Percentiles rank a stretch among this genome's conserved stretches.
These are phyloP conservation scores for Sugiyamaella floridensis DNA, from an alignment of 805 yeast species.

Conservation along the genomic window DNA sequence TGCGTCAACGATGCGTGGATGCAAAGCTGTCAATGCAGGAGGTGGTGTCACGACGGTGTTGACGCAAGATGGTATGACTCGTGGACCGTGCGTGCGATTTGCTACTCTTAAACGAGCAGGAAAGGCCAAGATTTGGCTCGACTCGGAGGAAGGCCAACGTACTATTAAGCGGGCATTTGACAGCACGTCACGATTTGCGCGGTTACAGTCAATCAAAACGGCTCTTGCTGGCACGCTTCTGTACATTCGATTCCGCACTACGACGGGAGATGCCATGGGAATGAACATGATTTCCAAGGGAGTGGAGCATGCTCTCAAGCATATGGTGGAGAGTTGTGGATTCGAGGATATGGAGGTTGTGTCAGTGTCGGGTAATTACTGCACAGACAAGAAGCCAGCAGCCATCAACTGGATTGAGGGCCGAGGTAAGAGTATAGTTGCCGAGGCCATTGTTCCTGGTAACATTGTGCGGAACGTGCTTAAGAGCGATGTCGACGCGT, in stretches of 20 bases:
- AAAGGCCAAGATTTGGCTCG: conserved; percentile 90
- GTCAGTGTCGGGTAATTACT: conserved; percentile 93
- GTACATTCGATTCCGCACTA: conserved; percentile 91
- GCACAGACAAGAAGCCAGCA: conserved; percentile 96
- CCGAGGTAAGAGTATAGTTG: conserved; percentile 96
- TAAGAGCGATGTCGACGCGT: conserved; percentile 86
- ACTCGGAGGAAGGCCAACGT: conserved; percentile 87
- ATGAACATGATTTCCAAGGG: conserved; percentile 99
- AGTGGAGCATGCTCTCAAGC: conserved; percentile 77
- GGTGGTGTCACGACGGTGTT: conserved; percentile 92
- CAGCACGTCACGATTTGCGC: conserved; percentile 95
- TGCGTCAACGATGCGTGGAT: conserved; percentile 98
- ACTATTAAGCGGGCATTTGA: conserved; percentile 82
- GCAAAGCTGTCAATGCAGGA: conserved; percentile 95
- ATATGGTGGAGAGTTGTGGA: conserved; percentile 82
- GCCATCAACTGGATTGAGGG: conserved; percentile 99
- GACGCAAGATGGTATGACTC: conserved; percentile 96
- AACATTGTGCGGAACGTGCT: conserved; percentile 73
- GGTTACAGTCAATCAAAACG: conserved; percentile 82
- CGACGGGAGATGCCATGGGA: conserved; percentile 99
- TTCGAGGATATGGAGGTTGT: conserved; percentile 91
- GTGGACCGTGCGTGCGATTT: conserved; percentile 97
- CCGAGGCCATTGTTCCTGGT: conserved; percentile 85
- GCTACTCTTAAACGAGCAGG: conserved; percentile 82
- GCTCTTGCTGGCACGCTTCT: conserved; percentile 90